Conservation (phyloP, 352 stramenopile genomes). For the Globisporangium iwayamae region DNA sequence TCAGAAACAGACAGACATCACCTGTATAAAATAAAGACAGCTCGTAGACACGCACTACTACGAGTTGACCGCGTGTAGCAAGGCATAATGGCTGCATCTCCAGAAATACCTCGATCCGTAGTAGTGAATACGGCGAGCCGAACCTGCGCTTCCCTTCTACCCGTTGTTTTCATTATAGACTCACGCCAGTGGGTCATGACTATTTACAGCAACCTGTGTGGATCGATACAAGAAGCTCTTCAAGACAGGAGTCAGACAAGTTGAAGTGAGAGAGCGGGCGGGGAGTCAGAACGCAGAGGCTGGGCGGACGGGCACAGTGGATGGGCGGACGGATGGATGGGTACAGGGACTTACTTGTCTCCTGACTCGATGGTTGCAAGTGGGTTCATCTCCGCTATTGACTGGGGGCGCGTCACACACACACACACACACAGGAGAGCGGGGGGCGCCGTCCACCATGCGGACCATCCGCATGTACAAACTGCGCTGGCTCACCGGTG, state of each 20-base stretch:
- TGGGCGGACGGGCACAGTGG: background rate
- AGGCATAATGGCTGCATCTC: background rate
- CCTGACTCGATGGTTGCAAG: conserved; percentile 1
- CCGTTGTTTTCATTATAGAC: background rate
- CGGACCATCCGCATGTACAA: background rate
- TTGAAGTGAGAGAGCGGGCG: background rate
- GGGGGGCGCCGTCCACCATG: background rate
- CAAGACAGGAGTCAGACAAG: background rate
- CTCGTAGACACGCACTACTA: background rate
- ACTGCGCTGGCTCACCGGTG: background rate
- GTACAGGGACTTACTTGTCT: background rate
- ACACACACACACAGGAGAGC: background rate
- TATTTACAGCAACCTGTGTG: background rate
- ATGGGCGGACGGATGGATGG: conserved; percentile 6
- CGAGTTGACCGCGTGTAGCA: background rate
- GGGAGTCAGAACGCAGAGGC: background rate
- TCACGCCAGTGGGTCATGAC: background rate
- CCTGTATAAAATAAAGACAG: background rate
- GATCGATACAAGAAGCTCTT: background rate
- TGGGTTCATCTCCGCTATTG: background rate
- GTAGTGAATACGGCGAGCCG: background rate
- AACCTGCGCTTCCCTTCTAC: background rate
- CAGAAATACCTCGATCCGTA: background rate
- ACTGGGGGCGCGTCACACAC: background rate
- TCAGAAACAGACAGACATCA: background rate